phyloP scores from a whole-genome alignment of 768 basidiomycete genomes.

The Kwoniella bestiolae region DNA sequence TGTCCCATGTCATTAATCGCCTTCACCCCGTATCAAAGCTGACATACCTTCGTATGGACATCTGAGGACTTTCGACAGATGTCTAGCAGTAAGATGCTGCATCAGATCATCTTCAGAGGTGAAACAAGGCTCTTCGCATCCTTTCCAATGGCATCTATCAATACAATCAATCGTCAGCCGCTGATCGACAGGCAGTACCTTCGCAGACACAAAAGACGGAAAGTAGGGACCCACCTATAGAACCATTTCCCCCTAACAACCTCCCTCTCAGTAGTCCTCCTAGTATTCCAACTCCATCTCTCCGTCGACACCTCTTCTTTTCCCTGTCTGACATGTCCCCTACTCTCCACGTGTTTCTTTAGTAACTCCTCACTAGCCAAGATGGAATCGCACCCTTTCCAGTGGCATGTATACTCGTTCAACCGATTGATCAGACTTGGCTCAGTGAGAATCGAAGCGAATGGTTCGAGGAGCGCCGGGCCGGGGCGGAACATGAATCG shows the following conservation, averaged over 20 bases:
- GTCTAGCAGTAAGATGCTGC: slow-evolving; percentile 40
- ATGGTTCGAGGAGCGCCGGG: slow-evolving; percentile 34
- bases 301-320: slow-evolving; percentile 17
- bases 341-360: slow-evolving; percentile 26
- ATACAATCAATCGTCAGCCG: not conserved
- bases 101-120: slow-evolving; percentile 12
- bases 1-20: not conserved
- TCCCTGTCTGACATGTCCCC: slow-evolving; percentile 32
- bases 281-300: slow-evolving; percentile 3
- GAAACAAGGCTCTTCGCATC: slow-evolving; percentile 40
- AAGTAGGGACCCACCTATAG: slow-evolving; percentile 6
- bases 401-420: slow-evolving; percentile 25
- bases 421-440: slow-evolving; percentile 19
- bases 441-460: slow-evolving; percentile 26
- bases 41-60: slow-evolving; percentile 36
- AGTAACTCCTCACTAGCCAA: slow-evolving; percentile 36
- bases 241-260: slow-evolving; percentile 4
- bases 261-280: slow-evolving; percentile 8
- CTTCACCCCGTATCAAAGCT: not conserved
- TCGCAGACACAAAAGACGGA: too few species aligned
- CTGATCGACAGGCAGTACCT: not conserved
- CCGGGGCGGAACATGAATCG: slow-evolving; percentile 39
- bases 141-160: slow-evolving; percentile 32
- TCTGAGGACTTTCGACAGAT: slow-evolving; percentile 30
- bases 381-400: slow-evolving; percentile 45